Evolutionary conservation across 352 stramenopile species (phyloP).

Genomic region (Phytopythium oedochilum): DNA sequence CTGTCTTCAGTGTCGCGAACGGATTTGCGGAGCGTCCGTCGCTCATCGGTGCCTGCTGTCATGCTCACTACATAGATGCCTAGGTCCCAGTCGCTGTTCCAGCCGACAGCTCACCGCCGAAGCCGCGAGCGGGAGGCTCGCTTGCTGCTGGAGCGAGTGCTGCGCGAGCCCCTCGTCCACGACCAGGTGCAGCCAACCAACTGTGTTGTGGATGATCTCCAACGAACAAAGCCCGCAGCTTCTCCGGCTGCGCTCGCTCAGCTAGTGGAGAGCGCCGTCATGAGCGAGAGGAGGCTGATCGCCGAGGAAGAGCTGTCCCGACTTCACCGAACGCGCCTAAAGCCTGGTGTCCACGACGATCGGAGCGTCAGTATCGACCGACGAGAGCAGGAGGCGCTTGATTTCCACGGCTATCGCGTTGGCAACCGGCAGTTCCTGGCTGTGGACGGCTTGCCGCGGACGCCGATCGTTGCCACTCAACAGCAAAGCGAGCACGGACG

Average conservation of each 20-base stretch:
- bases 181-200: background rate
- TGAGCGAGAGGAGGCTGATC: background rate
- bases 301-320: background rate
- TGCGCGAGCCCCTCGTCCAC: background rate
- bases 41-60: too few species aligned
- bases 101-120: conserved; percentile 7
- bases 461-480: background rate
- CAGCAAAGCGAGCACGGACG: background rate
- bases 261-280: background rate
- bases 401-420: background rate
- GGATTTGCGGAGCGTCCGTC: too few species aligned
- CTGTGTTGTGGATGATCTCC: background rate
- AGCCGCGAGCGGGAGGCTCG: conserved; percentile 15
- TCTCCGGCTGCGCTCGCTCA: background rate
- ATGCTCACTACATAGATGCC: too few species aligned
- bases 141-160: conserved; percentile 1
- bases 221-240: background rate
- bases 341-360: background rate
- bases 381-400: background rate
- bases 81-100: too few species aligned
- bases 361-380: background rate
- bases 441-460: background rate
- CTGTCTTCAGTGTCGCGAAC: background rate
- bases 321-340: too few species aligned
- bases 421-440: conserved; percentile 4